Percentiles rank a stretch among this genome's conserved stretches.
phyloP scores from a whole-genome alignment of 2,329 filamentous ascomycete species.

The Arthrinium phaeospermum region DNA sequence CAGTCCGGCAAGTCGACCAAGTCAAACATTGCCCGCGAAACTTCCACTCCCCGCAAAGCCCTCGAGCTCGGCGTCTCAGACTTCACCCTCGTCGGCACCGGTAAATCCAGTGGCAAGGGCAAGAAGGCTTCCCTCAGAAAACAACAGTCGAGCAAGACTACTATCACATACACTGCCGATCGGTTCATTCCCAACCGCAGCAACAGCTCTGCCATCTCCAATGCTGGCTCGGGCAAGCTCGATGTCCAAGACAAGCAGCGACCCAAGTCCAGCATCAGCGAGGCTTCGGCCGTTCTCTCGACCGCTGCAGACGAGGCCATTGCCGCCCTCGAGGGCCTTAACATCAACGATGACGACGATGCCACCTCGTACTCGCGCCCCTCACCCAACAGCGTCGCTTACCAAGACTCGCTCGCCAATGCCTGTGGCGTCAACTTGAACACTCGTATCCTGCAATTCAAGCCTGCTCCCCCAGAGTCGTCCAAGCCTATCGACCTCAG shows the following conservation, averaged over 20 bases:
- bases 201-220: slow-evolving; percentile 86
- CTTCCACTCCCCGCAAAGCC: slow-evolving; percentile 77
- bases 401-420: slow-evolving; percentile 87
- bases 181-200: slow-evolving; percentile 95
- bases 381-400: slow-evolving; percentile 86
- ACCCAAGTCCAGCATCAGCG: slow-evolving; percentile 72
- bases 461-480: slow-evolving; percentile 96
- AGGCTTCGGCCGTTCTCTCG: slow-evolving; percentile 78
- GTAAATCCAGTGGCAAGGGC: slow-evolving; percentile 55
- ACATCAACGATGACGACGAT: slow-evolving; percentile 74
- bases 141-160: slow-evolving; percentile 71
- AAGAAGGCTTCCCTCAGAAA: slow-evolving; percentile 60
- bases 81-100: slow-evolving; percentile 87
- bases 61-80: slow-evolving; percentile 93
- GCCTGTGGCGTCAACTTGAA: slow-evolving; percentile 93
- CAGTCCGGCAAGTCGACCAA: slow-evolving; percentile 72
- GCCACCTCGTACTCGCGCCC: slow-evolving; percentile 74
- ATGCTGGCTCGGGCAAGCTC: slow-evolving; percentile 82
- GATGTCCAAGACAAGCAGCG: slow-evolving; percentile 72
- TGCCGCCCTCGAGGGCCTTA: slow-evolving; percentile 79
- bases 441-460: slow-evolving; percentile 96
- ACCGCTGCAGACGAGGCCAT: slow-evolving; percentile 81
- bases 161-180: slow-evolving; percentile 80
- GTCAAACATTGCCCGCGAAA: slow-evolving; percentile 85
- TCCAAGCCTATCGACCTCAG: slow-evolving; percentile 97